Percentiles rank a stretch among this genome's conserved stretches.
Evolutionary conservation across 768 basidiomycete species (phyloP).

Genomic region (Mycena metata): DNA sequence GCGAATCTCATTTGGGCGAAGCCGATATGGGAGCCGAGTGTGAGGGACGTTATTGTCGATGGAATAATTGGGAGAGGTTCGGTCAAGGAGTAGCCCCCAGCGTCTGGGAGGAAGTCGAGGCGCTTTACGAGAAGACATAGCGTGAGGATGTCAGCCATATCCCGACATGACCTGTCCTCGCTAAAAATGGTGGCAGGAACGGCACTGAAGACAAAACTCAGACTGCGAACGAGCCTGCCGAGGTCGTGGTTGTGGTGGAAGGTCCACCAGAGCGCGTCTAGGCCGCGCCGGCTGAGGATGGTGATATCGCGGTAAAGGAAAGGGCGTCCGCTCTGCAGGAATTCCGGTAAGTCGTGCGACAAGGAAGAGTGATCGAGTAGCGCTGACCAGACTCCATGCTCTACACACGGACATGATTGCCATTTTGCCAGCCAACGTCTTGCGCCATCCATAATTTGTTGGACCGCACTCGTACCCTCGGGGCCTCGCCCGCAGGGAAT

Average conservation of each 20-base stretch:
- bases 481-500: too few relatives aligned
- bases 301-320: slow-evolving; percentile 14
- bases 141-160: background rate
- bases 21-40: background rate
- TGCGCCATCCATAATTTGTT: too few relatives aligned
- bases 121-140: background rate
- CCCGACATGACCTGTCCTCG: too few relatives aligned
- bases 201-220: background rate
- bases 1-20: background rate
- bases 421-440: background rate
- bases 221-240: background rate
- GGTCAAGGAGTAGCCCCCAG: background rate
- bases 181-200: background rate
- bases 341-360: background rate
- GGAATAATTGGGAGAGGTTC: background rate
- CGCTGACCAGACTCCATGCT: background rate
- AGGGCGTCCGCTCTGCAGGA: background rate
- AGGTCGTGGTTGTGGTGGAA: background rate
- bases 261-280: background rate
- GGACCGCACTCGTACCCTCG: too few relatives aligned
- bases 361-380: background rate
- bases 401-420: slow-evolving; percentile 2
- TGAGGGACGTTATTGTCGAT: background rate
- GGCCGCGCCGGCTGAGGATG: background rate
- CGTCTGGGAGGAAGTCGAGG: background rate